Conservation (phyloP, 2,329 filamentous ascomycete genomes). For the Colletotrichum cuscutae region DNA sequence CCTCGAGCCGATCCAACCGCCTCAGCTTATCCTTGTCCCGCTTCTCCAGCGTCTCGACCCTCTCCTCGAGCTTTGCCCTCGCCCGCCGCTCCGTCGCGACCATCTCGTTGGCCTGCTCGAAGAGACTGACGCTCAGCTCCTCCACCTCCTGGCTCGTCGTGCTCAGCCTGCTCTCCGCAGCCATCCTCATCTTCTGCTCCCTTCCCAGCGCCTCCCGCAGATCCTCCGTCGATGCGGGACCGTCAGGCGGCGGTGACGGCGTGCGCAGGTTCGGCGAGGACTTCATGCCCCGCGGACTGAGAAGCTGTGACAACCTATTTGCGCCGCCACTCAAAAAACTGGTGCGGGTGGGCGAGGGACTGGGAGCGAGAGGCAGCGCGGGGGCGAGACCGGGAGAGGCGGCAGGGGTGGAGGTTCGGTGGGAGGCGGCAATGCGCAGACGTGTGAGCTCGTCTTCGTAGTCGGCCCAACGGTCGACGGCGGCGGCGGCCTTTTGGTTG, state of each 20-base stretch:
- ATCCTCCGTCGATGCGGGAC: slow-evolving; percentile 52
- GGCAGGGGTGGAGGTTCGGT: slow-evolving; percentile 37
- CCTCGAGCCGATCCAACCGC: slow-evolving; percentile 76
- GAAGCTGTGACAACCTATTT: slow-evolving; percentile 55
- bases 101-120: slow-evolving; percentile 90
- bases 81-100: slow-evolving; percentile 80
- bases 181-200: slow-evolving; percentile 73
- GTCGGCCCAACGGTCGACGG: slow-evolving; percentile 75
- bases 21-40: slow-evolving; percentile 76
- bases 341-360: slow-evolving; percentile 47
- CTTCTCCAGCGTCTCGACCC: slow-evolving; percentile 74
- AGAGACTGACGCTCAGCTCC: slow-evolving; percentile 79
- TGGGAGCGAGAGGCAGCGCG: slow-evolving; percentile 37
- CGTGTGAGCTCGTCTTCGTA: slow-evolving; percentile 81
- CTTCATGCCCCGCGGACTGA: slow-evolving; percentile 53
- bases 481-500: slow-evolving; percentile 75
- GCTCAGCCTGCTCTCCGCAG: slow-evolving; percentile 75
- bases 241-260: slow-evolving; percentile 35
- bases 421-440: slow-evolving; percentile 54
- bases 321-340: slow-evolving; percentile 59
- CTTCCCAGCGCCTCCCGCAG: slow-evolving; percentile 72
- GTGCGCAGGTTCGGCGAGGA: slow-evolving; percentile 52
- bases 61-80: slow-evolving; percentile 76
- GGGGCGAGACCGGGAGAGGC: slow-evolving; percentile 32
- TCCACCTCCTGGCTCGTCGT: slow-evolving; percentile 79